Evolutionary conservation across 768 basidiomycete genomes (phyloP), one percentile per base, ranked within the genome.

Genomic region (Floccularia luteovirens): DNA sequence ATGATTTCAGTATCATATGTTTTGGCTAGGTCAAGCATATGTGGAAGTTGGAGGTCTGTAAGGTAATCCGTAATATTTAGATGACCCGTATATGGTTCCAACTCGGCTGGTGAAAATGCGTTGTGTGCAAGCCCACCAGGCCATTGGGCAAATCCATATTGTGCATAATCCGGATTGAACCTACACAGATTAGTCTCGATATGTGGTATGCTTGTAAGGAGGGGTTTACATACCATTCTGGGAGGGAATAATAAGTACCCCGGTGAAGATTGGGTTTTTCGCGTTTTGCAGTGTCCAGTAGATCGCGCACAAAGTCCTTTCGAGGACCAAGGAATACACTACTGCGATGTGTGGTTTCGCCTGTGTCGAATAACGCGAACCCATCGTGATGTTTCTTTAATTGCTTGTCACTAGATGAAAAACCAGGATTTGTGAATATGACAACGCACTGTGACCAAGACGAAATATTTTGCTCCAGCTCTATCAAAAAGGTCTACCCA

Each of bases 381-480:
- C 79, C 79, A 40, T 80, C 79, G 41, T 80, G 77, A 39, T 80
- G 77, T 67, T 76, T 79, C 68, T n/a, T n/a, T n/a, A n/a, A n/a
- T n/a, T n/a, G n/a, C n/a, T n/a, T 74, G 48, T 13, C 4, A 10
- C 19, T 13, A 21, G 7, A 11, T 33, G 24, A 35, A 24, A 21
- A n/a, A 24, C 5, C 12, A 44, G 12, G 10, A 30, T 13, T 7
- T 36, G n/a, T 14, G 10, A 24, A 39, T 8, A 20, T 27, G 21
- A 22, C 21, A 2, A 56, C 66, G 4, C 14, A 68, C 74, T 12
- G 75, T 69, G 5, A 74, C 72, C 24, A 75, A 55, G 16, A 79
- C 75, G 44, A 79, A 78, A 44, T 79, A 79, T 48, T 74, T 77
- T 1, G 77, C 78, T 2, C 78, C 77, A 0, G 75, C 71, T 22